phyloP scores from a whole-genome alignment of 1,284 basidiomycete species.

The Volvariella volvacea region DNA sequence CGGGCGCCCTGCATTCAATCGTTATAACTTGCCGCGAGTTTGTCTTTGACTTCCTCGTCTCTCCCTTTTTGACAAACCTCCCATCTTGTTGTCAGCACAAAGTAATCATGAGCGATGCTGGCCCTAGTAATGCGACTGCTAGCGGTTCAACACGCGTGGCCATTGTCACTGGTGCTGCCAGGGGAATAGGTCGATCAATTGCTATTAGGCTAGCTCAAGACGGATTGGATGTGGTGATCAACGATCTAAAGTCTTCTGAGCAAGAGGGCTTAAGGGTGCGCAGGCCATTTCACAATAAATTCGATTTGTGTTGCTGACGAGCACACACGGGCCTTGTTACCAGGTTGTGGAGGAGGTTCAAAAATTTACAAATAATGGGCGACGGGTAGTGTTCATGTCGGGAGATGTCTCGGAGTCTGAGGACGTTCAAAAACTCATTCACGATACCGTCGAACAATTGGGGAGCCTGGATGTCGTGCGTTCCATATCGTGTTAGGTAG shows the following conservation, averaged over 20 bases:
- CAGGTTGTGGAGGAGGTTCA: background rate
- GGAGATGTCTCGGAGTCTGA: slow-evolving; percentile 29
- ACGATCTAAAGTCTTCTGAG: slow-evolving; percentile 28
- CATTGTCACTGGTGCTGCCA: slow-evolving; percentile 17
- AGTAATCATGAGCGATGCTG: too few relatives aligned
- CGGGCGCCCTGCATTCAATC: too few relatives aligned
- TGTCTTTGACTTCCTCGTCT: too few relatives aligned
- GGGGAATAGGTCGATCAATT: slow-evolving; percentile 35
- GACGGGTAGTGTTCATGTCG: slow-evolving; percentile 11
- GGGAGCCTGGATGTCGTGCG: slow-evolving; percentile 32
- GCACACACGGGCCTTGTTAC: too few relatives aligned
- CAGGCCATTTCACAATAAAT: too few relatives aligned
- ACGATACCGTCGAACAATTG: slow-evolving; percentile 20
- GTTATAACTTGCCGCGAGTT: too few relatives aligned
- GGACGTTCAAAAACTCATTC: slow-evolving; percentile 28
- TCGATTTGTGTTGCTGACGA: too few relatives aligned
- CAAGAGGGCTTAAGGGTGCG: slow-evolving; percentile 3
- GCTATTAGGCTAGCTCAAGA: slow-evolving; percentile 34
- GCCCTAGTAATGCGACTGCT: too few relatives aligned
- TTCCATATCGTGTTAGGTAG: background rate
- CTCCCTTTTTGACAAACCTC: too few relatives aligned
- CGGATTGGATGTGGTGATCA: slow-evolving; percentile 32
- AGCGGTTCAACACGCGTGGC: slow-evolving; percentile 7
- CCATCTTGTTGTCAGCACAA: too few relatives aligned
- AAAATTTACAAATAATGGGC: background rate